Percentiles rank a stretch among this genome's conserved stretches.
Conservation (phyloP, 2,329 filamentous ascomycete genomes). For the Endocalyx cinctus region DNA sequence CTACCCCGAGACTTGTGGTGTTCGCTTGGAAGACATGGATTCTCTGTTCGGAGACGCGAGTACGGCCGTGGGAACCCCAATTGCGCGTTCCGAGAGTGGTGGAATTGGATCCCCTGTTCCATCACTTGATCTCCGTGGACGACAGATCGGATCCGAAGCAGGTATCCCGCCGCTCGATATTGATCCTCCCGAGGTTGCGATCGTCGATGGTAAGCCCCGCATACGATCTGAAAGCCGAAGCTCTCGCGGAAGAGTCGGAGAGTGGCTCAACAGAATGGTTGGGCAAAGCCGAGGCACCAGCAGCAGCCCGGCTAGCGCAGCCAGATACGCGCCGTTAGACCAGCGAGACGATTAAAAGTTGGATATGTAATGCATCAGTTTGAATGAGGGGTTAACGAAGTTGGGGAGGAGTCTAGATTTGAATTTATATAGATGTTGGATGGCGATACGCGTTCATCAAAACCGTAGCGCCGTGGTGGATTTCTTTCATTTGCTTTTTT, state of each 20-base stretch:
- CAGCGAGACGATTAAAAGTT: slow-evolving; percentile 35
- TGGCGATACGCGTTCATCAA: slow-evolving; percentile 11
- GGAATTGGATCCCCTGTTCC: slow-evolving; percentile 77
- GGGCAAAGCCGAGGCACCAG: slow-evolving; percentile 31
- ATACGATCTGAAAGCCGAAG: slow-evolving; percentile 26
- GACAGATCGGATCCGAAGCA: slow-evolving; percentile 50
- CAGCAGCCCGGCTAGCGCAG: slow-evolving; percentile 27
- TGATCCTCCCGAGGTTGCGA: slow-evolving; percentile 64
- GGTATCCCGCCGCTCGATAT: slow-evolving; percentile 79
- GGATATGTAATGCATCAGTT: not conserved
- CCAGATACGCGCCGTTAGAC: slow-evolving; percentile 35
- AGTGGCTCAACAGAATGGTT: slow-evolving; percentile 43
- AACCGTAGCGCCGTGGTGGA: no score
- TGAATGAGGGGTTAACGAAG: slow-evolving; percentile 1
- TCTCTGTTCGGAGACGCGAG: slow-evolving; percentile 89
- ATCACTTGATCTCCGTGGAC: slow-evolving; percentile 66
- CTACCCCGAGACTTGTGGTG: slow-evolving; percentile 94
- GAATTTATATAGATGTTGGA: slow-evolving; percentile 22
- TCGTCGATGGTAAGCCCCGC: slow-evolving; percentile 40
- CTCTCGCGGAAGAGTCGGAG: slow-evolving; percentile 37
- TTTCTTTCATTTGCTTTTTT: slow-evolving; percentile 13
- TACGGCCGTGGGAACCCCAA: slow-evolving; percentile 72
- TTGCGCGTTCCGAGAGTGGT: slow-evolving; percentile 66
- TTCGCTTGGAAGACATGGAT: slow-evolving; percentile 96
- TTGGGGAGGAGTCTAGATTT: slow-evolving; percentile 14